Conservation (phyloP, 441 rosid species). For the Populus hybrid region DNA sequence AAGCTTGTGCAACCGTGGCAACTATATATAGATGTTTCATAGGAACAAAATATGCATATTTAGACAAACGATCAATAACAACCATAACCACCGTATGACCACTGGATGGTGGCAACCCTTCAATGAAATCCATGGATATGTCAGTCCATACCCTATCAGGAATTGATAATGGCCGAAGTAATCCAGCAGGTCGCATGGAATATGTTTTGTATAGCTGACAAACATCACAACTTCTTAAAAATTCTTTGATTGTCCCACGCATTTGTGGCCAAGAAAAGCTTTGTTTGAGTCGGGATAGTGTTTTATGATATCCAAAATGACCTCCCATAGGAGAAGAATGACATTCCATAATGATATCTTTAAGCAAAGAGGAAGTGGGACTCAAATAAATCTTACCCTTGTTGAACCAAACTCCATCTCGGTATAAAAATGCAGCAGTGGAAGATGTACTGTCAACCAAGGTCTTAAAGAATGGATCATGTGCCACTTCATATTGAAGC, state of each 20-base stretch:
- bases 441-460: neutral
- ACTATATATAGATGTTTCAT: neutral
- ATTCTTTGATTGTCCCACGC: neutral
- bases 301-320: neutral
- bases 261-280: neutral
- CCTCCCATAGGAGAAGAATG: neutral
- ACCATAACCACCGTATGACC: neutral
- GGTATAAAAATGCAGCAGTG: neutral
- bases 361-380: neutral
- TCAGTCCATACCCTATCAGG: neutral
- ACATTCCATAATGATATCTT: neutral
- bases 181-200: neutral
- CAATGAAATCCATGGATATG: neutral
- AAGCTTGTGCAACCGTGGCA: neutral
- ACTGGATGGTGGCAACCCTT: neutral
- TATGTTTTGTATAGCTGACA: neutral
- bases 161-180: neutral
- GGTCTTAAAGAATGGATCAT: neutral
- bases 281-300: neutral
- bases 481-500: neutral
- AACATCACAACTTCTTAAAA: neutral
- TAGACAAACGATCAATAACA: neutral
- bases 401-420: neutral
- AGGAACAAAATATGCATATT: conserved; percentile 2
- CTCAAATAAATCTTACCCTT: neutral